Evolutionary conservation across 108 stramenopile genomes (phyloP), one percentile per base, ranked within the genome.

Genomic region (Skeletonema grethae): DNA sequence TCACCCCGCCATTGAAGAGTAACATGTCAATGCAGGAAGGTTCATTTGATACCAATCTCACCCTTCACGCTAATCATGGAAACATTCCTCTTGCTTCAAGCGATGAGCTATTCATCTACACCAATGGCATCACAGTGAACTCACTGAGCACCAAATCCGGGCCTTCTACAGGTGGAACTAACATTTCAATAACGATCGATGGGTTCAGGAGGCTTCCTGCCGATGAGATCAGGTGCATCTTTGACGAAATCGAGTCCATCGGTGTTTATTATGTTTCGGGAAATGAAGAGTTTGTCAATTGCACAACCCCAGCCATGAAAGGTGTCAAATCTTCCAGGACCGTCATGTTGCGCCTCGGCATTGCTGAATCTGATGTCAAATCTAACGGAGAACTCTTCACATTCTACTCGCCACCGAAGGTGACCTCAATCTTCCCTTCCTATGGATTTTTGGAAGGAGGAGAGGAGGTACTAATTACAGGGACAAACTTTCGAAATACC

Each of bases 401-500:
- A 0, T 82, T 53, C 18, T 82, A 77, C 61, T n/a, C 61, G 18
- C 13, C 34, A 20, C 70, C 75, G 15, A 31, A 35, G 9, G 41
- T 77, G 1, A 65, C 0, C 34, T 67, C 35, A 2, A 35, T 72
- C 12, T 24, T 15, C 39, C 80, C 80, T 24, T 31, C 75, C 3
- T 22, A 57, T 60, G 80, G 80, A 11, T 76, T 73, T 48, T 48
- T 68, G 2, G 80, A 76, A 20, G 80, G 80, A 25, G 80, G 80
- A 43, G 76, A 76, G 25, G 57, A 65, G 15, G 70, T 82, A 2
- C 7, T 15, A 4, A 32, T 82, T 25, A 38, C 20, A 56, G 80
- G 80, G 7, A 13, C 16, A 2, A 30, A 61, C n/a, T 77, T 82
- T 63, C 76, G 71, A 4, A 58, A 76, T 24, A 18, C 22, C 4